Evolutionary conservation across 2,329 filamentous ascomycete species (phyloP), one percentile per base, ranked within the genome.

Genomic region (Periconia sp.): DNA sequence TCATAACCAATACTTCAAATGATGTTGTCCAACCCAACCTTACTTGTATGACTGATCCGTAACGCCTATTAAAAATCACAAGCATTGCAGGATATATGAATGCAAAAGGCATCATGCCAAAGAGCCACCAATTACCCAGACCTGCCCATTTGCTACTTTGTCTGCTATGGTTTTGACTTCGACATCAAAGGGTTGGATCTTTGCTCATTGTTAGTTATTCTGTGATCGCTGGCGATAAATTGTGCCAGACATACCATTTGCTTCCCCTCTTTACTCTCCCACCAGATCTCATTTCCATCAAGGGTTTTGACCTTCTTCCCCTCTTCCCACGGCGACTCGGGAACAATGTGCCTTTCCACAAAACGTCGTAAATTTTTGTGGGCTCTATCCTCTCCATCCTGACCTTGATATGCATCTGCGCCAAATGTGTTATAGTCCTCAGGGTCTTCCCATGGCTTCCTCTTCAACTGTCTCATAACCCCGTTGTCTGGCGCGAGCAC

Each of bases 401-500:
- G 77, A 0, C 92, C 92, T 45, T 89, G 85, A 68, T 96, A 97
- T 1, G 88, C 91, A 31, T 86, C 76, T 1, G 82, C 79, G 0
- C 91, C 91, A 3, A 89, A 76, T 1, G 74, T 73, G 3, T 80
- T 76, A 70, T 94, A 93, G 60, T 96, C 92, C 49, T 81, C 75
- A 0, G 89, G 84, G 58, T 92, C 81, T 65, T 87, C 90, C 91
- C 91, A 96, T 0, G 92, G 92, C 73, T 97, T 97, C 49, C 88
- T 82, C 1, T 92, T 90, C 20, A 97, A 78, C 1, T 75, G 78
- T 60, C 89, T 88, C 66, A 99, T 85, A 2, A 87, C 91, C 17
- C 83, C 85, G 79, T 99, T 97, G 50, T 90, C 78, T 0, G 94
- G 94, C 6, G 92, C 93, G 2, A 97, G 84, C 20, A 97, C 86